Percentiles rank a stretch among this genome's conserved stretches.
These are phyloP conservation scores for Xylaria polymorpha DNA, from an alignment of 2,329 filamentous ascomycete genomes.

Conservation along the genomic window DNA sequence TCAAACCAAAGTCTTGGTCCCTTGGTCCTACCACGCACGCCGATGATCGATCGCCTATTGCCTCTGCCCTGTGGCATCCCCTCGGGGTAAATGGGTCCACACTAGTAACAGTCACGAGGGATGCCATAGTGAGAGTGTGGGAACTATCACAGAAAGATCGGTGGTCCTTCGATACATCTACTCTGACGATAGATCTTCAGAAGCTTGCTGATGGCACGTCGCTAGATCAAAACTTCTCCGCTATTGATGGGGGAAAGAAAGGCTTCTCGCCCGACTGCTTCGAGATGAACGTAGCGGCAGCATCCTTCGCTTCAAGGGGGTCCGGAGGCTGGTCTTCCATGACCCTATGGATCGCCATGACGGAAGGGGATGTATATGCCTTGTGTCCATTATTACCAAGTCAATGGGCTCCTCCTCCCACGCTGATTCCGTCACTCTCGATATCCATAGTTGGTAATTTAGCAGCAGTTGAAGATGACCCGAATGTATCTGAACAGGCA, in stretches of 20 bases:
- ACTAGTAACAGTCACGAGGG: slow-evolving; percentile 87
- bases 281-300: slow-evolving; percentile 93
- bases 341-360: slow-evolving; percentile 98
- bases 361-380: slow-evolving; percentile 91
- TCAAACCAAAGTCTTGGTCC: slow-evolving; percentile 88
- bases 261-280: slow-evolving; percentile 89
- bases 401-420: slow-evolving; percentile 83
- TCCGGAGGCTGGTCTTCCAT: slow-evolving; percentile 93
- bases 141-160: slow-evolving; percentile 86
- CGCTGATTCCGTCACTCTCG: slow-evolving; percentile 83
- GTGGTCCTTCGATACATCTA: slow-evolving; percentile 86
- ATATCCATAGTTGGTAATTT: slow-evolving; percentile 83
- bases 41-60: slow-evolving; percentile 82
- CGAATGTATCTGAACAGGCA: slow-evolving; percentile 61
- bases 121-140: slow-evolving; percentile 91
- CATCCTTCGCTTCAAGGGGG: slow-evolving; percentile 76
- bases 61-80: slow-evolving; percentile 91
- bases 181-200: slow-evolving; percentile 86
- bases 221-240: slow-evolving; percentile 83
- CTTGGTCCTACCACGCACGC: slow-evolving; percentile 94
- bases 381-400: slow-evolving; percentile 89
- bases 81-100: slow-evolving; percentile 84
- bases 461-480: slow-evolving; percentile 70
- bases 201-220: slow-evolving; percentile 88
- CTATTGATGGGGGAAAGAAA: slow-evolving; percentile 77